Evolutionary conservation across 1,284 basidiomycete genomes (phyloP), one percentile per base, ranked within the genome.

Genomic region (Trametes sp.): DNA sequence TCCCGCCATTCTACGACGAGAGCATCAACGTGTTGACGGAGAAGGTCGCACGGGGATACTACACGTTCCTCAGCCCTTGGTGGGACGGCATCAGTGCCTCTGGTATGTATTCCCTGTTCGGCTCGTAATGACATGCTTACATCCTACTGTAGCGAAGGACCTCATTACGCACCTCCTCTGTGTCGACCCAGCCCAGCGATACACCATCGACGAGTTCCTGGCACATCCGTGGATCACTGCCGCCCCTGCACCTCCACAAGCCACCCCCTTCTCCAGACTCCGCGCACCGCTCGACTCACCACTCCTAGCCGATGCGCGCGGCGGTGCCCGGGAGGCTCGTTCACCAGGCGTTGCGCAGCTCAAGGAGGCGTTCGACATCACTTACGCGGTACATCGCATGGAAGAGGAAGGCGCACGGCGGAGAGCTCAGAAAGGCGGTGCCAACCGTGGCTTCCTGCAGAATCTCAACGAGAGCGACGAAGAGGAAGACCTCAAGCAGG

Each of bases 1-100:
- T 98, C 82, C 95, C 96, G 57, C 94, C 98, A 0, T 99, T 99
- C 82, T 99, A 99, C 78, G 98, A 99, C 71, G 98, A 99, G 78
- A 97, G 94, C 73, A 99, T 99, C 80, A 95, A 94, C 70, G 95
- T 98, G 50, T 84, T 99, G 52, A 99, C 98, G 0, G 97, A 99
- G 77, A 99, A 99, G 79, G 98, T 99, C 21, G 98, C 98, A 1
- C 85, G 93, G 66, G 98, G 98, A 8, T 93, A 98, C 77, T 99
- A 98, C 78, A 98, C 98, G 0, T 99, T 99, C 83, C 80, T 99
- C 54, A 96, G 94, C 72, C 98, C 98, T 1, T 99, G 98, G 95
- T 99, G 98, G 98, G 98, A 99, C 74, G 93, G 98, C 71, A 96
- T 99, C 69, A 95, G 91, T 67, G 77, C 83, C 54, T 87, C 87